These are phyloP conservation scores for Lepidium africanum DNA, from an alignment of 345 rosid species.

Conservation along the genomic window DNA sequence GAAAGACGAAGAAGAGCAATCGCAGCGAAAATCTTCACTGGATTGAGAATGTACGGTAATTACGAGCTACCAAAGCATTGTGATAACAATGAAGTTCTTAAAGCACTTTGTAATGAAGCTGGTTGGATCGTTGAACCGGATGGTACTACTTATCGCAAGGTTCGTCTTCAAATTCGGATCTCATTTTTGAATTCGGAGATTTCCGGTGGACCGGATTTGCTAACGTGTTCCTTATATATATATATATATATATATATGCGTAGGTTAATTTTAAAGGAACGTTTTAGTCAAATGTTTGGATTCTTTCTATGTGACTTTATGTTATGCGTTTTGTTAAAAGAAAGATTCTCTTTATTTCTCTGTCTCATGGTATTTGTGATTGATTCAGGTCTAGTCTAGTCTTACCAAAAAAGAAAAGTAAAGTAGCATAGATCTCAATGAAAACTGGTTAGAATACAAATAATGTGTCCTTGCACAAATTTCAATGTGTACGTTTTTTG, in stretches of 20 bases:
- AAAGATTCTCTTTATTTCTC: constrained; percentile 10
- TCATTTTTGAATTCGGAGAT: neutral
- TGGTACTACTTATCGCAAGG: constrained; percentile 90
- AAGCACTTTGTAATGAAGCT: constrained; percentile 79
- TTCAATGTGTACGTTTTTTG: constrained; percentile 24
- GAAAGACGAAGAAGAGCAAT: constrained; percentile 84
- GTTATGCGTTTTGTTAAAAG: neutral
- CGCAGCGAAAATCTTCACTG: constrained; percentile 79
- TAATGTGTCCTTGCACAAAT: constrained; percentile 16
- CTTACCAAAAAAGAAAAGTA: constrained; percentile 2
- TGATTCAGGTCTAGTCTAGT: constrained; percentile 16
- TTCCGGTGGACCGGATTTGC: neutral
- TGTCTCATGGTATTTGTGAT: neutral
- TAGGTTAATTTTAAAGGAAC: constrained; percentile 16
- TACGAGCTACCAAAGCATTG: constrained; percentile 90
- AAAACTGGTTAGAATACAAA: constrained; percentile 9
- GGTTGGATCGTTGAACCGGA: constrained; percentile 86
- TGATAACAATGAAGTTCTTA: constrained; percentile 86
- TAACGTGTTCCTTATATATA: constrained; percentile 19
- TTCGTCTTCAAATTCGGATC: constrained; percentile 19
- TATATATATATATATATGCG: constrained; percentile 7
- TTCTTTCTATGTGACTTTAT: constrained; percentile 4
- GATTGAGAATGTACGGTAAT: constrained; percentile 74
- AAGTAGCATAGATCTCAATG: constrained; percentile 38
- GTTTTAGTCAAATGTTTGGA: constrained; percentile 10